Conservation (phyloP, 805 yeast genomes). For the Starmerella potacharoeniae region DNA sequence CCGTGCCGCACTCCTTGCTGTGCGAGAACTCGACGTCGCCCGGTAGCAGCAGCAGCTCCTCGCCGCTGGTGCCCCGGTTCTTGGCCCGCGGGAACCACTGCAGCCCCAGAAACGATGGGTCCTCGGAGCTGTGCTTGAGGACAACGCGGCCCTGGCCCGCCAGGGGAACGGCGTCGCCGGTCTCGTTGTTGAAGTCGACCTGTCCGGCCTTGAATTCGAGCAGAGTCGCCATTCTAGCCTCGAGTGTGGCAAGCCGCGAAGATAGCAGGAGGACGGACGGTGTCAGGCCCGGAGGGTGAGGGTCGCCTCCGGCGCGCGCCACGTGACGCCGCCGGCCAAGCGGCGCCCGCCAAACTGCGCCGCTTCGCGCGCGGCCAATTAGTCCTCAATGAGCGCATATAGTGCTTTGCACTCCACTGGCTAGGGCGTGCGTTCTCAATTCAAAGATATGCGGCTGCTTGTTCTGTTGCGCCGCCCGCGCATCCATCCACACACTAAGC, state of each 20-base stretch:
- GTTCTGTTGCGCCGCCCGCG: too few relatives aligned
- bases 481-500: neutral
- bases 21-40: slow-evolving; percentile 76
- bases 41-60: slow-evolving; percentile 56
- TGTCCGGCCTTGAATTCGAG: slow-evolving; percentile 65
- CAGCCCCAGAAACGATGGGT: slow-evolving; percentile 58
- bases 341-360: too few relatives aligned
- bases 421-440: too few relatives aligned
- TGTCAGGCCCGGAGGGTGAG: too few relatives aligned
- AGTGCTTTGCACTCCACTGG: too few relatives aligned
- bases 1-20: slow-evolving; percentile 57
- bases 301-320: too few relatives aligned
- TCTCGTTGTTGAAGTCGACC: slow-evolving; percentile 49
- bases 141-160: slow-evolving; percentile 57
- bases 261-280: too few relatives aligned
- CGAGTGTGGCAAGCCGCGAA: too few relatives aligned
- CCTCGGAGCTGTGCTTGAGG: slow-evolving; percentile 54
- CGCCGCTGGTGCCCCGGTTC: slow-evolving; percentile 28
- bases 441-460: too few relatives aligned
- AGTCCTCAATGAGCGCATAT: too few relatives aligned
- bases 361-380: too few relatives aligned
- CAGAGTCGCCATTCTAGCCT: slow-evolving; percentile 10
- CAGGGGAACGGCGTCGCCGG: slow-evolving; percentile 56
- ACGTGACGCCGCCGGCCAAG: too few relatives aligned
- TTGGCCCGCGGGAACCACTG: slow-evolving; percentile 57